phyloP scores from a whole-genome alignment of 2,329 filamentous ascomycete species.

The Leptographium wingfieldii region DNA sequence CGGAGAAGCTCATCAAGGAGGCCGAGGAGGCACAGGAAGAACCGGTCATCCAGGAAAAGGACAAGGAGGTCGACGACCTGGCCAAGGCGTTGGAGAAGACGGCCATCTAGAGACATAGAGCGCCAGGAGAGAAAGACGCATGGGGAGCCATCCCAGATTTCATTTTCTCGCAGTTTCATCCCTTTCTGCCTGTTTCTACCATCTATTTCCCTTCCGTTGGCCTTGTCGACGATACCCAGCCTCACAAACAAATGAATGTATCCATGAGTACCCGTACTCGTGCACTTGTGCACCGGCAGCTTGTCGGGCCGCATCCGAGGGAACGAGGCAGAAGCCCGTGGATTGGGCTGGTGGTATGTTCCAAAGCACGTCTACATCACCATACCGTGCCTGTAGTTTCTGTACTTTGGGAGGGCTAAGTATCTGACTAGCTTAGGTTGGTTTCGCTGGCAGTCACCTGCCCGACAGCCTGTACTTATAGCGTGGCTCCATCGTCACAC shows the following conservation, averaged over 20 bases:
- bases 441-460: neutral
- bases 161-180: neutral
- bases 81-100: slow-evolving; percentile 67
- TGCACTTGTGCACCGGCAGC: neutral
- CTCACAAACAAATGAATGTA: neutral
- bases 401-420: neutral
- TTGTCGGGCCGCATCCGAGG: neutral
- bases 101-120: slow-evolving; percentile 25
- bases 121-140: too few relatives aligned
- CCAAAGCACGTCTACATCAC: neutral
- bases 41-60: slow-evolving; percentile 56
- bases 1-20: slow-evolving; percentile 56
- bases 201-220: neutral
- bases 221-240: neutral
- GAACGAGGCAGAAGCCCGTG: neutral
- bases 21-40: slow-evolving; percentile 62
- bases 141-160: neutral
- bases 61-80: slow-evolving; percentile 70
- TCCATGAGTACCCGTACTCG: neutral
- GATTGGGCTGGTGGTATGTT: neutral
- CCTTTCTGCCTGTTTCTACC: neutral
- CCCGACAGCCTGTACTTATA: neutral
- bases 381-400: neutral
- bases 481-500: neutral
- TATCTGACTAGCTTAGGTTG: neutral